Conservation (phyloP, 2,329 filamentous ascomycete genomes). For the Trichoderma arundinaceum region DNA sequence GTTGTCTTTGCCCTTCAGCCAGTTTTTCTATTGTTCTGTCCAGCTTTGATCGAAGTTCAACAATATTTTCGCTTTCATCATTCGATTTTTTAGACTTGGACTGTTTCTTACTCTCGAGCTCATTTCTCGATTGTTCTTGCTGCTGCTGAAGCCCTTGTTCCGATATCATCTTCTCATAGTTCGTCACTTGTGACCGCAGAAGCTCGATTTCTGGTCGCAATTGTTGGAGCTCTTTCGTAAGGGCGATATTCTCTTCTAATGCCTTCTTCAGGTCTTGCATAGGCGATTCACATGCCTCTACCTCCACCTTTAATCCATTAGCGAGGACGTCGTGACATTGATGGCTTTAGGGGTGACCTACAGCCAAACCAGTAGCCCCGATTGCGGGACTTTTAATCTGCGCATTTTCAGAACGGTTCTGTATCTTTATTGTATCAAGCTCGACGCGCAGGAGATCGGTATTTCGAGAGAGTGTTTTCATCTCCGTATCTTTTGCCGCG, state of each 20-base stretch:
- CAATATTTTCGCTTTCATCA: slow-evolving; percentile 46
- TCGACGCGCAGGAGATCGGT: slow-evolving; percentile 50
- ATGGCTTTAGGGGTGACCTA: slow-evolving; percentile 37
- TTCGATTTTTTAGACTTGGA: slow-evolving; percentile 43
- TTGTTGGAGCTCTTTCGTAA: slow-evolving; percentile 57
- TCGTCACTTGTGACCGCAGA: slow-evolving; percentile 58
- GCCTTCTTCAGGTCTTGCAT: slow-evolving; percentile 73
- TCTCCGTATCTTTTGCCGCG: slow-evolving; percentile 62
- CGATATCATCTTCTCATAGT: slow-evolving; percentile 71
- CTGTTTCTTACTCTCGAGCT: slow-evolving; percentile 77
- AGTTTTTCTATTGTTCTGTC: slow-evolving; percentile 48
- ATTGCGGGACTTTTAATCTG: slow-evolving; percentile 56
- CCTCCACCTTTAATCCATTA: slow-evolving; percentile 62
- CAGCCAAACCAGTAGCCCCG: slow-evolving; percentile 56
- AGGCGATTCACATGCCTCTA: slow-evolving; percentile 69
- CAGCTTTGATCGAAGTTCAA: slow-evolving; percentile 48
- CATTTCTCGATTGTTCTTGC: slow-evolving; percentile 75
- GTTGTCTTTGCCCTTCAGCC: slow-evolving; percentile 51
- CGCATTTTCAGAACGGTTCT: slow-evolving; percentile 53
- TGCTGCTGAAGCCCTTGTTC: slow-evolving; percentile 84
- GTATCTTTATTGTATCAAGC: slow-evolving; percentile 52
- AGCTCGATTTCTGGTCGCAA: slow-evolving; percentile 64
- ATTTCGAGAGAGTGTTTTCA: slow-evolving; percentile 54
- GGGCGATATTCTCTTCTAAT: slow-evolving; percentile 62
- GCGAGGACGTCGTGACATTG: slow-evolving; percentile 21